Evolutionary conservation across 495 filamentous ascomycete genomes (phyloP).

Genomic region (Glonium stellatum): DNA sequence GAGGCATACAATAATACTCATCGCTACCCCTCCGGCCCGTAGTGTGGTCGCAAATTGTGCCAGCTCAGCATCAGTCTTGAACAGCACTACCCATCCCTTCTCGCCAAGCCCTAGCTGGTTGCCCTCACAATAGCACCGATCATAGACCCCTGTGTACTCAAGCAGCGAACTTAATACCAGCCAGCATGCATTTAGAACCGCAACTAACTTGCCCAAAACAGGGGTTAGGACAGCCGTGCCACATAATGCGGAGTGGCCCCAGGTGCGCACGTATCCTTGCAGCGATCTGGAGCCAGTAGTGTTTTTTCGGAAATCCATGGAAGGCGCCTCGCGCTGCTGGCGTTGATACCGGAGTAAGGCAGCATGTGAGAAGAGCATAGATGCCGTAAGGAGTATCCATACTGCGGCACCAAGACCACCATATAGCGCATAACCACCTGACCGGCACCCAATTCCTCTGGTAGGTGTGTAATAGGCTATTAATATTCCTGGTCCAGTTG

Average conservation of each 20-base stretch:
- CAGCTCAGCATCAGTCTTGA: conserved; percentile 22
- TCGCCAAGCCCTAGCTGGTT: conserved; percentile 14
- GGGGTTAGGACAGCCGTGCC: conserved; percentile 16
- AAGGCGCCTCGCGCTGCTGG: conserved; percentile 17
- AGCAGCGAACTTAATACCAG: conserved; percentile 16
- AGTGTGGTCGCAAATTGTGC: conserved; percentile 11
- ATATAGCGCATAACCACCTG: conserved; percentile 17
- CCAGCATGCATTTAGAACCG: conserved; percentile 21
- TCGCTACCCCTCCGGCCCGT: conserved; percentile 23
- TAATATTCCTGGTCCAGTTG: conserved; percentile 18
- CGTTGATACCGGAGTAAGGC: conserved; percentile 22
- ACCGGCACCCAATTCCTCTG: conserved; percentile 20
- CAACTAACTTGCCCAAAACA: conserved; percentile 19
- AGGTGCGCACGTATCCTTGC: conserved; percentile 13
- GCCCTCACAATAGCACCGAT: conserved; percentile 24
- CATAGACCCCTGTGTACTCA: conserved; percentile 20
- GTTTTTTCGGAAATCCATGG: conserved; percentile 14
- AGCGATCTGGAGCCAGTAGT: background rate
- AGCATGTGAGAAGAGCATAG: conserved; percentile 25
- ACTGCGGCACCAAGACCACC: conserved; percentile 15
- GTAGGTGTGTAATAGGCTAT: conserved; percentile 26
- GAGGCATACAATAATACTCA: conserved; percentile 22
- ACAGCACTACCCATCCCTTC: conserved; percentile 24
- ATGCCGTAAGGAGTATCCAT: conserved; percentile 19
- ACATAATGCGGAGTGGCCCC: conserved; percentile 14